Base-by-base conservation (phyloP, 805 yeast genomes). In the Zygosaccharomyces bisporus region DNA sequence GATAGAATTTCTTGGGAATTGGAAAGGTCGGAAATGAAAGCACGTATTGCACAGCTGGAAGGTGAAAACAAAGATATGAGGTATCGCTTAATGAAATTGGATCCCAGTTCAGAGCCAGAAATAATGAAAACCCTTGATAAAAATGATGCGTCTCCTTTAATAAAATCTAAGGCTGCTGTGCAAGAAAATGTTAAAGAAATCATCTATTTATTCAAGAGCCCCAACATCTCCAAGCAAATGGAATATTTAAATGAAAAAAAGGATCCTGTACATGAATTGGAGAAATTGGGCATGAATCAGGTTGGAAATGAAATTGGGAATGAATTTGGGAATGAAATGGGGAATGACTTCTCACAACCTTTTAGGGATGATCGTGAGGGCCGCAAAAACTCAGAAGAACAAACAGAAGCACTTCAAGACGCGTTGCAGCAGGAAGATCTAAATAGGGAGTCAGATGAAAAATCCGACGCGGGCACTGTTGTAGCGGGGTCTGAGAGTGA, bases 1-100 rank as follows among this genome's bases (percentile, higher is more conserved):
- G 79, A 77, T 51, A 66, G 81, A 40, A 76, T 80, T 42, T 74
- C 74, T 34, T 79, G 82, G 81, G 80, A 75, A 46, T 63, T 78
- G 41, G 84, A 80, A 55, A 67, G 74, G 29, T 77, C 80, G 14
- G 84, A 80, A 54, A 75, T 80, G 81, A 75, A 71, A 60, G 67
- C 72, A 21, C 58, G 66, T 24, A 74, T 79, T 37, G 72, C 78
- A 3, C 69, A 67, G 38, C 62, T 79, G 14, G 81, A 78, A 51
- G 74, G 79, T 30, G 82, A 79, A 50, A 76, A 76, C 51, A 65
- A 69, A 29, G 71, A 64, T 5, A 48, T 71, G 37, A 51, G 55
- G 16, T 55, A 52, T 25, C 47, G 53, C 25, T 36, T 61, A 20
- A 48, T 55, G 19, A 45, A 43, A 24, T 7, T 44, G 24, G 21